A percentile compares a stretch with the other conserved stretches of the same genome.
These are phyloP conservation scores for Xylaria flabelliformis DNA, from an alignment of 495 filamentous ascomycete genomes.

Conservation along the genomic window DNA sequence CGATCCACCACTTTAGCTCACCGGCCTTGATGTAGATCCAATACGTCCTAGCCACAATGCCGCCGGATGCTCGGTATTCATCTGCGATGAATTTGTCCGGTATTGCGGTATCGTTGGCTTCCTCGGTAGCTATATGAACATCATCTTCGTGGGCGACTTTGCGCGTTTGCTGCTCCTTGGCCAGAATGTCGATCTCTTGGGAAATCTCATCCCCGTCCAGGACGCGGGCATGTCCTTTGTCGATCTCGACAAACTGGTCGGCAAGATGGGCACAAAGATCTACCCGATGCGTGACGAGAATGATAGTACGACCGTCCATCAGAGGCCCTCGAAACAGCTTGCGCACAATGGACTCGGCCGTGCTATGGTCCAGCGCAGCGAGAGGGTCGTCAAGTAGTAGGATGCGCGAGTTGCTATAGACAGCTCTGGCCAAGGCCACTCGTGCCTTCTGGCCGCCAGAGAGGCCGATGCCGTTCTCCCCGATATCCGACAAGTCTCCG, in stretches of 20 bases:
- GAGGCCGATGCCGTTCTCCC: conserved; percentile 93
- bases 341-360: conserved; percentile 72
- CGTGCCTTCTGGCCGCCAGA: conserved; percentile 96
- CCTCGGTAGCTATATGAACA: conserved; percentile 36
- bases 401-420: conserved; percentile 90
- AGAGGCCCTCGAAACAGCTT: conserved; percentile 72
- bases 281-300: conserved; percentile 82
- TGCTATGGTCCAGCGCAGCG: conserved; percentile 90
- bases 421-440: conserved; percentile 87
- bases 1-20: conserved; percentile 71
- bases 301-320: conserved; percentile 63
- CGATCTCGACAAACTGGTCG: conserved; percentile 70
- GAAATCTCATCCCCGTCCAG: conserved; percentile 37
- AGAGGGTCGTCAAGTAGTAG: conserved; percentile 95
- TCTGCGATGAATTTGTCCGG: conserved; percentile 85
- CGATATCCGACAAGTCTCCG: conserved; percentile 92
- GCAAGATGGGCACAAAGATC: conserved; percentile 70
- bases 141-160: conserved; percentile 45
- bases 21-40: conserved; percentile 85
- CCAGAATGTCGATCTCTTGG: conserved; percentile 33
- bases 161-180: conserved; percentile 37
- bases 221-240: conserved; percentile 46
- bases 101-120: conserved; percentile 58
- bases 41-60: conserved; percentile 75
- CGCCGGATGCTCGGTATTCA: conserved; percentile 75